Evolutionary conservation across 768 basidiomycete species (phyloP).

Genomic region (Nidularia pulvinata): DNA sequence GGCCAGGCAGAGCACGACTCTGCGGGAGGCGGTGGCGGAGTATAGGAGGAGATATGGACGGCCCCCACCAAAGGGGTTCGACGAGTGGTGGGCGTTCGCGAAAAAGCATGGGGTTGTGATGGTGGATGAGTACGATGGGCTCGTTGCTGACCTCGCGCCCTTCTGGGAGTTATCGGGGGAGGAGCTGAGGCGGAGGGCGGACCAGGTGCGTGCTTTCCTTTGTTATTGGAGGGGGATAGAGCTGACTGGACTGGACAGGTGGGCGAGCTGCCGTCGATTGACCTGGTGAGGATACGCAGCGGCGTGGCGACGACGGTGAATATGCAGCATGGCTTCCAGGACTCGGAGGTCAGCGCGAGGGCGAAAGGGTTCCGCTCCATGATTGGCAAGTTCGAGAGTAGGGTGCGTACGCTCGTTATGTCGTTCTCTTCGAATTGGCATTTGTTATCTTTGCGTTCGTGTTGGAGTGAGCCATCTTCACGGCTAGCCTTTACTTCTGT

Average conservation of each 20-base stretch:
- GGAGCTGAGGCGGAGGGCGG: slow-evolving; percentile 67
- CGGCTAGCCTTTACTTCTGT: too few species aligned
- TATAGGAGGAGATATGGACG: slow-evolving; percentile 79
- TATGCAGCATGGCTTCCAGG: slow-evolving; percentile 57
- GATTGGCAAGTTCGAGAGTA: slow-evolving; percentile 66
- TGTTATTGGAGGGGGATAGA: neutral
- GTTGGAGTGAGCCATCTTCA: too few species aligned
- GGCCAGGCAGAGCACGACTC: slow-evolving; percentile 74
- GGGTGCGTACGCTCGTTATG: slow-evolving; percentile 34
- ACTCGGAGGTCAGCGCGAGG: slow-evolving; percentile 73
- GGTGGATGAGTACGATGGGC: slow-evolving; percentile 87
- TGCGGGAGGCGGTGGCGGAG: slow-evolving; percentile 77
- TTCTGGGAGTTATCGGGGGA: slow-evolving; percentile 78
- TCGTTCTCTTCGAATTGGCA: too few species aligned
- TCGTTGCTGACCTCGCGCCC: slow-evolving; percentile 80
- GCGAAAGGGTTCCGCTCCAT: slow-evolving; percentile 78
- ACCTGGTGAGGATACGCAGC: slow-evolving; percentile 76
- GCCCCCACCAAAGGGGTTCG: slow-evolving; percentile 89
- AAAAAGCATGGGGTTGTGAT: slow-evolving; percentile 71
- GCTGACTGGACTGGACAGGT: slow-evolving; percentile 37
- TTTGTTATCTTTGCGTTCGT: neutral
- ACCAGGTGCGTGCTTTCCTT: slow-evolving; percentile 38
- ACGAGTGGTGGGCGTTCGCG: slow-evolving; percentile 87
- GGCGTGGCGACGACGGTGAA: slow-evolving; percentile 64
- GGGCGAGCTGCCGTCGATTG: slow-evolving; percentile 79